Conservation (phyloP, 345 rosid species). For the Pistacia integerrima region DNA sequence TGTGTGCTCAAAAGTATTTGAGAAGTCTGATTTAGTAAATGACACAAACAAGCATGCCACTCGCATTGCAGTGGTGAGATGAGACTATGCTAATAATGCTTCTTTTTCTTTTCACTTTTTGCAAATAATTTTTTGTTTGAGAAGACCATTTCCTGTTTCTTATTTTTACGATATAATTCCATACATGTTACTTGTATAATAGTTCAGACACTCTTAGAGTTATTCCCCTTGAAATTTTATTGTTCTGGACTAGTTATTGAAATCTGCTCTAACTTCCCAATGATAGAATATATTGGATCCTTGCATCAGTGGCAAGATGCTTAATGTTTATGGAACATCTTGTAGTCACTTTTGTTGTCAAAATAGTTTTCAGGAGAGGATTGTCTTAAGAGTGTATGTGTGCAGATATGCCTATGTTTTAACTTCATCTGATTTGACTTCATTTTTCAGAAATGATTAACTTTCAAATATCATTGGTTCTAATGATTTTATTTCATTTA, state of each 20-base stretch:
- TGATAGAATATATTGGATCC: not conserved
- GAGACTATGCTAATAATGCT: too few species aligned
- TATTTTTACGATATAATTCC: not conserved
- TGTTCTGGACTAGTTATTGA: not conserved
- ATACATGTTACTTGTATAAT: not conserved
- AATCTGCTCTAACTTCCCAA: not conserved
- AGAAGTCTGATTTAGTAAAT: too few species aligned
- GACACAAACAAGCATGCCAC: too few species aligned
- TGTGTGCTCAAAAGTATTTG: too few species aligned
- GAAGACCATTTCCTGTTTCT: too few species aligned
- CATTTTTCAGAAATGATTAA: not conserved
- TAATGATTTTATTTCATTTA: slow-evolving; percentile 10
- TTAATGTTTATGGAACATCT: not conserved
- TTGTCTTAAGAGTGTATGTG: not conserved
- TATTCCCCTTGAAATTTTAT: not conserved
- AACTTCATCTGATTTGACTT: slow-evolving; percentile 2
- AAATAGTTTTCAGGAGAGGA: not conserved
- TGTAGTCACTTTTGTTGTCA: not conserved
- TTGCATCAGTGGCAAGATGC: not conserved
- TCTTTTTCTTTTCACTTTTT: too few species aligned
- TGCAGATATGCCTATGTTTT: not conserved
- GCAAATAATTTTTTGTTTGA: too few species aligned
- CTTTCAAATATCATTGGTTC: not conserved
- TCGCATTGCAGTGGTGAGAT: too few species aligned
- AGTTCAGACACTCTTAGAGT: not conserved